These are phyloP conservation scores for Stygiomarasmius scandens DNA, from an alignment of 1,284 basidiomycete species.

Conservation along the genomic window DNA sequence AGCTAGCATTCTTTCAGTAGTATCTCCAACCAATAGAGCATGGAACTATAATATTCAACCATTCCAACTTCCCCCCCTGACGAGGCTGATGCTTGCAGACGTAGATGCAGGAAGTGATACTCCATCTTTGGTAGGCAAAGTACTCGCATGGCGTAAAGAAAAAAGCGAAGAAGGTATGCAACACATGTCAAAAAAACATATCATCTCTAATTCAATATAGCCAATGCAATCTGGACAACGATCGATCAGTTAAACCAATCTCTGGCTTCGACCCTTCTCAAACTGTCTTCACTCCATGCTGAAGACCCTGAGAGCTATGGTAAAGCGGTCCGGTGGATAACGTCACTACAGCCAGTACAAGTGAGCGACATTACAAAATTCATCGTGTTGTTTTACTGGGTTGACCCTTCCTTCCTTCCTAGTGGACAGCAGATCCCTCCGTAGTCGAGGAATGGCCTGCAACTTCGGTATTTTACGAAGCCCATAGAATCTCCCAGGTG, in stretches of 20 bases:
- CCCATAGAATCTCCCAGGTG: constrained; percentile 60
- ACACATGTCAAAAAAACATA: constrained; percentile 15
- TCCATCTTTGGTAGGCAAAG: constrained; percentile 87
- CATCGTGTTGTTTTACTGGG: background rate
- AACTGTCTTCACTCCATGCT: constrained; percentile 51
- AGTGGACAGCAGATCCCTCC: constrained; percentile 64
- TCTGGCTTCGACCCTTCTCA: constrained; percentile 53
- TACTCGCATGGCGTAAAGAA: constrained; percentile 83
- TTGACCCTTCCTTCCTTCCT: constrained; percentile 1
- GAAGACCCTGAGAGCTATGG: constrained; percentile 52
- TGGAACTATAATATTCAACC: constrained; percentile 72
- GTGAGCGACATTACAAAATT: constrained; percentile 42
- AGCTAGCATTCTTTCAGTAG: constrained; percentile 43
- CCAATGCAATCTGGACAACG: constrained; percentile 69
- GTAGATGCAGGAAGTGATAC: constrained; percentile 94
- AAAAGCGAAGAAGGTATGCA: constrained; percentile 56
- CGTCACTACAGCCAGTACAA: constrained; percentile 59
- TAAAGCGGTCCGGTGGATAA: constrained; percentile 60
- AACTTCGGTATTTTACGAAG: constrained; percentile 58
- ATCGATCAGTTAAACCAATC: constrained; percentile 66
- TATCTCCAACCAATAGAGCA: constrained; percentile 60
- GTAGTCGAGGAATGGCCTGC: constrained; percentile 44
- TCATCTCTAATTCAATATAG: constrained; percentile 36
- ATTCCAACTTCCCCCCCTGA: constrained; percentile 80
- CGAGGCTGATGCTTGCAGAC: constrained; percentile 86